These are phyloP conservation scores for Plasmopara viticola DNA, from an alignment of 352 stramenopile genomes.

Conservation along the genomic window DNA sequence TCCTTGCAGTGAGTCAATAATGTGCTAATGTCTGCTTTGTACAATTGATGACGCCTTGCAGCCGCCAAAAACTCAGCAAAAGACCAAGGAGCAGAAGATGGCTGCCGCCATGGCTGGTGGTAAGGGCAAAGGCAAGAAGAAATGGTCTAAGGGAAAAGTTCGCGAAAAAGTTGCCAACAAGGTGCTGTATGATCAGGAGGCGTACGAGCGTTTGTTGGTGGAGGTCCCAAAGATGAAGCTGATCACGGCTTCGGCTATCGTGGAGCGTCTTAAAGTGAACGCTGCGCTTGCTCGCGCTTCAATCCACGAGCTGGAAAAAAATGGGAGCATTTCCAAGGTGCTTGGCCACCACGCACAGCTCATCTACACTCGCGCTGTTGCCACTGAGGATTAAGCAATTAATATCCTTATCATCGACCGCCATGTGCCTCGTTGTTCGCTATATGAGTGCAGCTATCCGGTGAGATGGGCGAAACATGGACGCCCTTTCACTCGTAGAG, in stretches of 20 bases:
- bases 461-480: background rate
- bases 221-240: conserved; percentile 99
- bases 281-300: conserved; percentile 95
- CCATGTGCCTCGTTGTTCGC: conserved; percentile 8
- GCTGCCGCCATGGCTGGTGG: conserved; percentile 97
- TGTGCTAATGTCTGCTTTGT: conserved; percentile 18
- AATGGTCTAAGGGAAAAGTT: conserved; percentile 99
- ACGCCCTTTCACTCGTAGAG: conserved; percentile 4
- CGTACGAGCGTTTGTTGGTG: conserved; percentile 95
- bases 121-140: conserved; percentile 99
- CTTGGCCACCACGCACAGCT: conserved; percentile 94
- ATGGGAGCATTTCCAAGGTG: conserved; percentile 94
- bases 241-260: conserved; percentile 97
- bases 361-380: conserved; percentile 97
- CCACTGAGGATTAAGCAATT: conserved; percentile 67
- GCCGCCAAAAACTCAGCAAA: conserved; percentile 99
- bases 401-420: conserved; percentile 14
- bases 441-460: no score
- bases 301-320: conserved; percentile 94
- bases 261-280: conserved; percentile 99
- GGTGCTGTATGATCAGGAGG: conserved; percentile 99
- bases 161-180: conserved; percentile 99
- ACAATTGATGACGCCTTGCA: conserved; percentile 23
- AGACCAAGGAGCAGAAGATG: conserved; percentile 99
- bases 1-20: background rate